A percentile compares a stretch with the other conserved stretches of the same genome.
phyloP scores from a whole-genome alignment of 2,329 filamentous ascomycete species.

The Alternaria triticina region DNA sequence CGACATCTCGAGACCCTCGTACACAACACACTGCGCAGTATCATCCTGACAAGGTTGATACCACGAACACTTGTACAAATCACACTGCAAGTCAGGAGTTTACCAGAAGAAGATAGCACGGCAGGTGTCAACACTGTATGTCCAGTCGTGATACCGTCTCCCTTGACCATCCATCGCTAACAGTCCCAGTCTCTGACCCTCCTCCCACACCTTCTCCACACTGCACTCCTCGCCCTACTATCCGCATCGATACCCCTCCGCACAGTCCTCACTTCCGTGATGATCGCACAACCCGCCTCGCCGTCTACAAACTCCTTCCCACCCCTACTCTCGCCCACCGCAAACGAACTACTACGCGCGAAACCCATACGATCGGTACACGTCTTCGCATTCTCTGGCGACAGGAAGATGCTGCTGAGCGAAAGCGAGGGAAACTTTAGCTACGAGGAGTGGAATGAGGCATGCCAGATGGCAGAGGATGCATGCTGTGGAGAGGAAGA shows the following conservation, averaged over 20 bases:
- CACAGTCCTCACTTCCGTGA: slow-evolving; percentile 77
- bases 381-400: slow-evolving; percentile 75
- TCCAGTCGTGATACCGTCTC: slow-evolving; percentile 11
- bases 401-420: slow-evolving; percentile 73
- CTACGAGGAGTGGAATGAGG: slow-evolving; percentile 75
- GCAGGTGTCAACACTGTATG: slow-evolving; percentile 67
- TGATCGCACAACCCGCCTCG: slow-evolving; percentile 77
- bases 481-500: slow-evolving; percentile 65
- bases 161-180: slow-evolving; percentile 11
- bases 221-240: slow-evolving; percentile 80
- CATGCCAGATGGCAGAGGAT: slow-evolving; percentile 68
- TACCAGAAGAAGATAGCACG: slow-evolving; percentile 71
- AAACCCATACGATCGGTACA: slow-evolving; percentile 82
- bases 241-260: slow-evolving; percentile 83
- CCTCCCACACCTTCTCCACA: slow-evolving; percentile 82
- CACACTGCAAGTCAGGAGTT: slow-evolving; percentile 75
- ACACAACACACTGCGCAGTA: slow-evolving; percentile 72
- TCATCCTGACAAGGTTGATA: slow-evolving; percentile 77
- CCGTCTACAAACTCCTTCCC: slow-evolving; percentile 63
- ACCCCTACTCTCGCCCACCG: slow-evolving; percentile 61
- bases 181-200: slow-evolving; percentile 72
- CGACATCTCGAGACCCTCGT: slow-evolving; percentile 82
- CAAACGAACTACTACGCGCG: slow-evolving; percentile 66
- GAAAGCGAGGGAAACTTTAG: slow-evolving; percentile 85
- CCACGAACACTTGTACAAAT: slow-evolving; percentile 81